Conservation (phyloP, 2,329 filamentous ascomycete species). For the Clarireedia monteithiana region DNA sequence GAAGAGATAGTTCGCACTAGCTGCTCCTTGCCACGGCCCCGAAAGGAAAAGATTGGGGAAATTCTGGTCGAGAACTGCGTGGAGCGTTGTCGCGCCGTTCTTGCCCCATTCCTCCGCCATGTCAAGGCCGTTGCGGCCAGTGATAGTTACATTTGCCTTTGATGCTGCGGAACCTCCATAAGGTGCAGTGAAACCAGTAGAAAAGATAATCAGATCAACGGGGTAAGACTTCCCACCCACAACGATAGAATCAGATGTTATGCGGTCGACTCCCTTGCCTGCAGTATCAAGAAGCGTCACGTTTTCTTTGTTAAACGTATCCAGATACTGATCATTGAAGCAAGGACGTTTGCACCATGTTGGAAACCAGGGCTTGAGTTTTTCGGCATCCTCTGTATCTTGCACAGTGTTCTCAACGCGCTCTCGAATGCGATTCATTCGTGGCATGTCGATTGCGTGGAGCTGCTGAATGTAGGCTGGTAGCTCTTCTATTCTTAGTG, state of each 20-base stretch:
- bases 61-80: not conserved
- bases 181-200: constrained; percentile 31
- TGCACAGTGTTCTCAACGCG: constrained; percentile 37
- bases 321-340: constrained; percentile 53
- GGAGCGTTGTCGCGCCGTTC: not conserved
- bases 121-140: constrained; percentile 39
- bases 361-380: constrained; percentile 52
- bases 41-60: not conserved
- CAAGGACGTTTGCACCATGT: constrained; percentile 55
- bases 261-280: constrained; percentile 40
- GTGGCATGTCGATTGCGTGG: not conserved
- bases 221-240: constrained; percentile 40
- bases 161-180: constrained; percentile 24
- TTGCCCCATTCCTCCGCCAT: constrained; percentile 29
- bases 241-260: constrained; percentile 40
- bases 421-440: not conserved
- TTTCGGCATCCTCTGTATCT: constrained; percentile 41
- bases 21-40: not conserved
- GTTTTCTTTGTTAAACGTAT: constrained; percentile 48
- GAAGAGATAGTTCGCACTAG: not conserved
- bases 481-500: not conserved
- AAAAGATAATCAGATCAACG: constrained; percentile 39
- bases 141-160: constrained; percentile 32
- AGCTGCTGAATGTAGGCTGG: not conserved
- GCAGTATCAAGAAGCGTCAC: constrained; percentile 54